phyloP scores from a whole-genome alignment of 2,329 filamentous ascomycete genomes.

The Fusarium globosum region DNA sequence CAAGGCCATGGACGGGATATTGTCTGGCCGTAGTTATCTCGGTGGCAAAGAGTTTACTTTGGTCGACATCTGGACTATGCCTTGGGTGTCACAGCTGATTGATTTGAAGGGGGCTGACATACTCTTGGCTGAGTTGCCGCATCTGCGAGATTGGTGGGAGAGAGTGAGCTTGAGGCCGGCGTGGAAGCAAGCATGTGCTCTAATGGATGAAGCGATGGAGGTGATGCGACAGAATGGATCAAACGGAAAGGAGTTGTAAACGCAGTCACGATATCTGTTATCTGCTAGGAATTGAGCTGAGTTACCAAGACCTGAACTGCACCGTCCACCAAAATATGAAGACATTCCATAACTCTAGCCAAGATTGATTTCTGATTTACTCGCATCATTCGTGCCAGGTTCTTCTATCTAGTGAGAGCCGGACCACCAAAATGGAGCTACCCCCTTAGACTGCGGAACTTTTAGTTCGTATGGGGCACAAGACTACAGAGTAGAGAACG shows the following conservation, averaged over 20 bases:
- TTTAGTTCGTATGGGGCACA: background rate
- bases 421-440: no score
- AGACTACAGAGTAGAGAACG: background rate
- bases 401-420: no score
- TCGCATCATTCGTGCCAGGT: no score
- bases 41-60: rapidly evolving
- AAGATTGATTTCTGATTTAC: no score
- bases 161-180: background rate
- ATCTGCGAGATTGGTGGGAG: background rate
- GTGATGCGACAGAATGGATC: background rate
- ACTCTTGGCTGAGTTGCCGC: background rate
- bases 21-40: background rate
- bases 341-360: background rate
- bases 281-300: no score
- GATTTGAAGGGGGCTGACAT: background rate
- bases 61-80: background rate
- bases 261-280: background rate
- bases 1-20: background rate
- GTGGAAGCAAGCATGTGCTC: background rate
- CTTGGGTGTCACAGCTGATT: background rate
- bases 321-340: background rate
- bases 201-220: background rate
- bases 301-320: no score
- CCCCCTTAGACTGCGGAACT: no score
- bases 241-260: background rate